Conservation (phyloP, 1,284 basidiomycete genomes). For the Ceratobasidium sp. region DNA sequence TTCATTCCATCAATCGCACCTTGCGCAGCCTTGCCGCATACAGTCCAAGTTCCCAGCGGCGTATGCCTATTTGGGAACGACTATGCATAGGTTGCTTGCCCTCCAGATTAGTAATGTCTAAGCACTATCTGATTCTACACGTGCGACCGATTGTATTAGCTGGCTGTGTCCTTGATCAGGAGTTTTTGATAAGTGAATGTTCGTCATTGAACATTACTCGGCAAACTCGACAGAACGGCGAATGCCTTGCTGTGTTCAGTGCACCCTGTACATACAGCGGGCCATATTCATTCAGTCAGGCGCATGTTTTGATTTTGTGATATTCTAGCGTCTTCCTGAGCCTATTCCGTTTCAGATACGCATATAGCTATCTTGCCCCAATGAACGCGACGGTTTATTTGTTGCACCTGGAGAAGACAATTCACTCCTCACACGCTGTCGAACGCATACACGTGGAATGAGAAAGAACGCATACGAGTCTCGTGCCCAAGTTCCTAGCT, state of each 20-base stretch:
- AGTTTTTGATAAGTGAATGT: background rate
- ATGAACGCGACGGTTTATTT: background rate
- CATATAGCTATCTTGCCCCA: background rate
- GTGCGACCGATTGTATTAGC: background rate
- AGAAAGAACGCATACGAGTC: too few relatives aligned
- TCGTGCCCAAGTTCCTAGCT: background rate
- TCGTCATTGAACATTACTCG: background rate
- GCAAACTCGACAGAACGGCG: background rate
- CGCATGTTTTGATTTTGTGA: background rate
- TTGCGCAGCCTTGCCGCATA: slow-evolving; percentile 1
- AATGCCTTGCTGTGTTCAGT: background rate
- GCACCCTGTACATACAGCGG: too few relatives aligned
- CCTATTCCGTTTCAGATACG: background rate
- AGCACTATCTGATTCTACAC: background rate
- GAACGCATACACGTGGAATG: background rate
- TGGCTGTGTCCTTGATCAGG: background rate
- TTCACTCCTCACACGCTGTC: background rate
- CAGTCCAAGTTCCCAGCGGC: background rate
- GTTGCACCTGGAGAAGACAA: background rate
- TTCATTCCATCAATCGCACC: background rate
- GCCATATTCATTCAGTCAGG: too few relatives aligned
- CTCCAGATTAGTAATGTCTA: background rate
- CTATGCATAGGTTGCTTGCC: background rate
- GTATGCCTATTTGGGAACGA: background rate
- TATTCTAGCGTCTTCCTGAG: background rate